Percentiles rank a stretch among this genome's conserved stretches.
These are phyloP conservation scores for Emydomyces testavorans DNA, from an alignment of 2,329 filamentous ascomycete species.

Conservation along the genomic window DNA sequence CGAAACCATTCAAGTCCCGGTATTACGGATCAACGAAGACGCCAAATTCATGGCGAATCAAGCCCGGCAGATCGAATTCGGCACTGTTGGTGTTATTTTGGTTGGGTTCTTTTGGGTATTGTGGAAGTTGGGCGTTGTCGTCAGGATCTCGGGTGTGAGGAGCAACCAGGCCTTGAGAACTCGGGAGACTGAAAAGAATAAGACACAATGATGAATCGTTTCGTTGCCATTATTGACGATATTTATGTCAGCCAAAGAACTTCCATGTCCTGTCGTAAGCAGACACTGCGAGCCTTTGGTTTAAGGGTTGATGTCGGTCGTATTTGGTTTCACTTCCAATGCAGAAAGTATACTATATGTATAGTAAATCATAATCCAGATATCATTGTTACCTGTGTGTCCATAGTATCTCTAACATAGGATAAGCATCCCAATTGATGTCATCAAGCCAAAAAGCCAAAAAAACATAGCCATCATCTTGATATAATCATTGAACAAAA, in stretches of 20 bases:
- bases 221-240: not conserved
- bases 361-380: not conserved
- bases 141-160: not conserved
- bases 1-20: conserved; percentile 51
- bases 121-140: conserved; percentile 43
- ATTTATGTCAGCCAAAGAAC: too few relatives aligned
- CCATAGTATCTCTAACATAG: not conserved
- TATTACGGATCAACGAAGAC: conserved; percentile 45
- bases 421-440: not conserved
- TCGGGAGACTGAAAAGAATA: not conserved
- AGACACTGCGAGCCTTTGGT: too few relatives aligned
- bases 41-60: conserved; percentile 34
- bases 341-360: too few relatives aligned
- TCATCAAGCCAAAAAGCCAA: too few relatives aligned
- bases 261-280: too few relatives aligned
- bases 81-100: conserved; percentile 49
- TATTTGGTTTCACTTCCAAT: too few relatives aligned
- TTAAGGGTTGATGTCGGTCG: too few relatives aligned
- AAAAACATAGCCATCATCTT: conserved; percentile 5
- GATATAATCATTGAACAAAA: not conserved
- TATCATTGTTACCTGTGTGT: conserved; percentile 5
- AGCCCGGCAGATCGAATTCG: conserved; percentile 35
- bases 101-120: conserved; percentile 60
- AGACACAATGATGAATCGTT: not conserved
- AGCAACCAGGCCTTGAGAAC: not conserved